These are phyloP conservation scores for Cydonia oblonga DNA, from an alignment of 331 rosid species.

Conservation along the genomic window DNA sequence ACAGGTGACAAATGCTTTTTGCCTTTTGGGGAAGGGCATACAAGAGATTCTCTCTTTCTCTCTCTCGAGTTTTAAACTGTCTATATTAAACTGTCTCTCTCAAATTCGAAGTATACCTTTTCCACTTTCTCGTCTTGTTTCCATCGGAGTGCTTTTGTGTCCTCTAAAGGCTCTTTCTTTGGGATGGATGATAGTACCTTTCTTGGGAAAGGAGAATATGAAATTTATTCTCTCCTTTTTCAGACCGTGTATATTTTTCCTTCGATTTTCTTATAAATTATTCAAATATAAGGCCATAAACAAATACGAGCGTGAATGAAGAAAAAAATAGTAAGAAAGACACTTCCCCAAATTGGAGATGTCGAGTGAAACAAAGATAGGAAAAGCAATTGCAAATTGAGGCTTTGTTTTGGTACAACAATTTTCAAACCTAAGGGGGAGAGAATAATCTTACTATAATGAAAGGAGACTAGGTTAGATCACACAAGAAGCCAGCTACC, in stretches of 20 bases:
- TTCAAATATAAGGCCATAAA: too few relatives aligned
- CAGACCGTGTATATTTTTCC: neutral
- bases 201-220: slow-evolving; percentile 14
- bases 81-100: slow-evolving; percentile 21
- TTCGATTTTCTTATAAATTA: neutral
- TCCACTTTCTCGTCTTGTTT: slow-evolving; percentile 20
- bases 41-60: too few relatives aligned
- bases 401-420: neutral
- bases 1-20: too few relatives aligned
- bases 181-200: slow-evolving; percentile 24
- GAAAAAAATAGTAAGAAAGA: neutral
- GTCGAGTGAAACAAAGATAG: neutral
- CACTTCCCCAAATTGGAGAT: neutral
- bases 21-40: too few relatives aligned
- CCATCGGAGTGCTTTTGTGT: neutral
- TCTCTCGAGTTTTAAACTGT: neutral
- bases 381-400: neutral
- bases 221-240: too few relatives aligned
- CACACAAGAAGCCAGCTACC: too few relatives aligned
- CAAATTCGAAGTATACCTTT: slow-evolving; percentile 35
- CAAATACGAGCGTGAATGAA: neutral
- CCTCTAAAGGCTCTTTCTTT: neutral
- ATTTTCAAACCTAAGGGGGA: neutral
- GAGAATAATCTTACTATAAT: neutral
- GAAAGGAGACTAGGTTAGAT: too few relatives aligned